Conservation (phyloP, 306 rosid genomes). For the Cajanus cajan region DNA sequence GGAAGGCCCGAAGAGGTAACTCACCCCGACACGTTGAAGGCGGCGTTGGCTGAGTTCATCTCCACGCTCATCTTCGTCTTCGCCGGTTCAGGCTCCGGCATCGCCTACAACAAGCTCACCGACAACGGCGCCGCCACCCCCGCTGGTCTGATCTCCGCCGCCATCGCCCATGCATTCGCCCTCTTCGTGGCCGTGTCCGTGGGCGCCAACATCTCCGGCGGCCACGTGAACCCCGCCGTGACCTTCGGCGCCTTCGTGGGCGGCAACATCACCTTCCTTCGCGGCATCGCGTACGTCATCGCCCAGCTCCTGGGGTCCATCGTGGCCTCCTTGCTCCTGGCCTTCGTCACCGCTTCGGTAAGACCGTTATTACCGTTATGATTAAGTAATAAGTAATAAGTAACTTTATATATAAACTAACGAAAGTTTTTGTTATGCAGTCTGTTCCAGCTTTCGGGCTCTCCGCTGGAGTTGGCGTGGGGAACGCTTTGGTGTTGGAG, state of each 20-base stretch:
- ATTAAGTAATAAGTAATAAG: no score
- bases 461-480: constrained; percentile 61
- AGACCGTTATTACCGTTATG: constrained; percentile 8
- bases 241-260: constrained; percentile 87
- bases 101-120: constrained; percentile 84
- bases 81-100: constrained; percentile 84
- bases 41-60: constrained; percentile 78
- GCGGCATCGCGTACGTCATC: constrained; percentile 73
- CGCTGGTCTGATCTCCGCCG: constrained; percentile 62
- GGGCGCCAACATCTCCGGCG: constrained; percentile 83
- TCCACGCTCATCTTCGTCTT: constrained; percentile 89
- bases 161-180: constrained; percentile 76
- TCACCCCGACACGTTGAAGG: constrained; percentile 68
- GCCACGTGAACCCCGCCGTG: constrained; percentile 95
- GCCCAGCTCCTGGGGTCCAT: constrained; percentile 87
- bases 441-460: constrained; percentile 53
- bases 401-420: no score
- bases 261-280: constrained; percentile 75
- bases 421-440: constrained; percentile 37
- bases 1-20: constrained; percentile 62
- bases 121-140: constrained; percentile 50
- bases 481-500: constrained; percentile 75
- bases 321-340: constrained; percentile 64
- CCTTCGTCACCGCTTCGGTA: constrained; percentile 59
- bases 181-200: constrained; percentile 83